phyloP scores from a whole-genome alignment of 2,329 filamentous ascomycete genomes.

The Dothideomycetes sp. region DNA sequence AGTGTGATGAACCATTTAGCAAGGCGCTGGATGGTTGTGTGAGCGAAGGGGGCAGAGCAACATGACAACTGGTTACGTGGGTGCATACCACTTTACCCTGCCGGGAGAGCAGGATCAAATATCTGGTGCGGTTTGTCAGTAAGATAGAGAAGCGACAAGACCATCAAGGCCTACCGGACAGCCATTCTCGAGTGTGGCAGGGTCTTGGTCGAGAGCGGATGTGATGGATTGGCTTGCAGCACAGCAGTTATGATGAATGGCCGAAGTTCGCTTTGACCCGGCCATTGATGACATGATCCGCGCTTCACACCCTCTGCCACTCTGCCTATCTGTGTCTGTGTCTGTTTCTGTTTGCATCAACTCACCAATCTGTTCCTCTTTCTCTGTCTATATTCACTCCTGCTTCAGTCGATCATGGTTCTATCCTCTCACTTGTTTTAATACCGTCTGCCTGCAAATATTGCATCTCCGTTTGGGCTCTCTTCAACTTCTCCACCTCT shows the following conservation, averaged over 20 bases:
- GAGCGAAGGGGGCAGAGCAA: constrained; percentile 21
- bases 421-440: background rate
- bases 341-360: too few species aligned
- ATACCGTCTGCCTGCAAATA: too few species aligned
- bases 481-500: too few species aligned
- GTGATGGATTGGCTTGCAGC: too few species aligned
- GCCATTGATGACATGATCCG: too few species aligned
- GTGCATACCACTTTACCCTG: constrained; percentile 95
- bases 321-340: too few species aligned
- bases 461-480: too few species aligned
- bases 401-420: background rate
- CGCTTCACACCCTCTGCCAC: too few species aligned
- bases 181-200: background rate
- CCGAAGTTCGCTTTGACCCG: too few species aligned
- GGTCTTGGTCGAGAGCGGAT: background rate
- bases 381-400: background rate
- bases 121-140: constrained; percentile 45
- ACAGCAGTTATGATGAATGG: too few species aligned
- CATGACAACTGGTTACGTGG: constrained; percentile 9
- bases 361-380: background rate
- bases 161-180: background rate
- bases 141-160: too few species aligned
- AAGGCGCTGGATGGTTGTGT: constrained; percentile 56
- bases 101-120: constrained; percentile 90
- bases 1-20: constrained; percentile 99